Percentiles rank a stretch among this genome's conserved stretches.
phyloP scores from a whole-genome alignment of 140 eudicot genomes.

The Senecio squalidus region DNA sequence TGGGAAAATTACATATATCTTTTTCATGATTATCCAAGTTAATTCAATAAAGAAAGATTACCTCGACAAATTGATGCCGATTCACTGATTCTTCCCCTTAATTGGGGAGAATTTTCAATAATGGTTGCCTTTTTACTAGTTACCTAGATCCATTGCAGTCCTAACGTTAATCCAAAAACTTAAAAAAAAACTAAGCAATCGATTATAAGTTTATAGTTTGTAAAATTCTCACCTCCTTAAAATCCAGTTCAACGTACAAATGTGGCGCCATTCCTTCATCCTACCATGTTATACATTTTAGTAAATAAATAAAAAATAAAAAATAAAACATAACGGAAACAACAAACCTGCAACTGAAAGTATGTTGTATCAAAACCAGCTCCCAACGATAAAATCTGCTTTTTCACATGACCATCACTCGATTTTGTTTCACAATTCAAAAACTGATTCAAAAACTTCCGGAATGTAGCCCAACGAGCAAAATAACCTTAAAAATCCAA shows the following conservation, averaged over 20 bases:
- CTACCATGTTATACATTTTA: conserved; percentile 33
- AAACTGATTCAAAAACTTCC: conserved; percentile 77
- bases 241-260: conserved; percentile 87
- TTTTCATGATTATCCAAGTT: background rate
- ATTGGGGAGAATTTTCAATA: conserved; percentile 52
- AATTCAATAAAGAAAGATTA: too few relatives aligned
- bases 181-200: background rate
- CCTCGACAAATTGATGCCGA: conserved; percentile 75
- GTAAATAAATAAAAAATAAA: background rate
- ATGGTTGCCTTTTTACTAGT: conserved; percentile 86
- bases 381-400: conserved; percentile 89
- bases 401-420: conserved; percentile 43
- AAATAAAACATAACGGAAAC: conserved; percentile 15
- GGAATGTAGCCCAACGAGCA: conserved; percentile 93
- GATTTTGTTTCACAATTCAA: conserved; percentile 39
- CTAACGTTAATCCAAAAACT: background rate
- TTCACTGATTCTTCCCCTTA: conserved; percentile 71
- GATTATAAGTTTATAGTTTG: background rate
- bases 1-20: background rate
- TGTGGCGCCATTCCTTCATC: conserved; percentile 95
- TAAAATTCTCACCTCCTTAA: conserved; percentile 65
- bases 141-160: conserved; percentile 43
- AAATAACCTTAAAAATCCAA: conserved; percentile 60
- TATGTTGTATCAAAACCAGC: conserved; percentile 98
- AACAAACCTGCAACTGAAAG: conserved; percentile 84